Percentiles rank a stretch among this genome's conserved stretches.
These are phyloP conservation scores for Linnemannia schmuckeri DNA, from an alignment of 192 early-diverging fungal genomes.

Conservation along the genomic window DNA sequence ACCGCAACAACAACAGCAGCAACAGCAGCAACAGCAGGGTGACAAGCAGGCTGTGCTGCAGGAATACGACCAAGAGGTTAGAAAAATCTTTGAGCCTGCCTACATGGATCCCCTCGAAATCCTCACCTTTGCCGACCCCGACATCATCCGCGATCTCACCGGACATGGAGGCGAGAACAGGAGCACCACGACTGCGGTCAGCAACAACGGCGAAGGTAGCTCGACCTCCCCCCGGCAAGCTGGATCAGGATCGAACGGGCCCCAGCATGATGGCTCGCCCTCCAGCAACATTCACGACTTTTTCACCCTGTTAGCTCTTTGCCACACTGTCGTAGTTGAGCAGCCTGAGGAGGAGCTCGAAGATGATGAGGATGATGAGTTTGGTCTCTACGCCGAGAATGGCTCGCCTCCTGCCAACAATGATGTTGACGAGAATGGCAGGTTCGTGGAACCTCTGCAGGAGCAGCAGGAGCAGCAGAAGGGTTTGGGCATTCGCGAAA, in stretches of 20 bases:
- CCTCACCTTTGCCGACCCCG: slow-evolving; percentile 89
- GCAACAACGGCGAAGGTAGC: slow-evolving; percentile 27
- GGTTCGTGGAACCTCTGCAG: slow-evolving; percentile 30
- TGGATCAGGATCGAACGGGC: background rate
- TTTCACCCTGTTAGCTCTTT: slow-evolving; percentile 89
- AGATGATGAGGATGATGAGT: slow-evolving; percentile 63
- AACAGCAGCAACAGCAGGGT: slow-evolving; percentile 32
- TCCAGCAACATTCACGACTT: slow-evolving; percentile 83
- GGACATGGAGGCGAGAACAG: slow-evolving; percentile 44
- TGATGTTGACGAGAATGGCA: slow-evolving; percentile 53
- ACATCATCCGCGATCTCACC: slow-evolving; percentile 80
- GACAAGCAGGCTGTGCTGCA: slow-evolving; percentile 63
- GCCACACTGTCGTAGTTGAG: slow-evolving; percentile 96
- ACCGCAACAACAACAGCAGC: slow-evolving; percentile 30
- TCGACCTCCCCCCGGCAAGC: background rate
- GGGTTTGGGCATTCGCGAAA: slow-evolving; percentile 32
- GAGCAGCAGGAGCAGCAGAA: slow-evolving; percentile 29
- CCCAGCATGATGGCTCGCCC: slow-evolving; percentile 56
- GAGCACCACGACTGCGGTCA: slow-evolving; percentile 10
- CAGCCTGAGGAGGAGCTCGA: slow-evolving; percentile 59
- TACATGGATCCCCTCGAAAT: slow-evolving; percentile 70
- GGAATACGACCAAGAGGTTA: slow-evolving; percentile 69
- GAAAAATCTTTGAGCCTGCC: slow-evolving; percentile 73
- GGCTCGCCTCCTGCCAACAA: slow-evolving; percentile 14
- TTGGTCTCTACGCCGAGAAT: slow-evolving; percentile 52